phyloP scores from a whole-genome alignment of 441 rosid genomes.

The Metrosideros polymorpha region DNA sequence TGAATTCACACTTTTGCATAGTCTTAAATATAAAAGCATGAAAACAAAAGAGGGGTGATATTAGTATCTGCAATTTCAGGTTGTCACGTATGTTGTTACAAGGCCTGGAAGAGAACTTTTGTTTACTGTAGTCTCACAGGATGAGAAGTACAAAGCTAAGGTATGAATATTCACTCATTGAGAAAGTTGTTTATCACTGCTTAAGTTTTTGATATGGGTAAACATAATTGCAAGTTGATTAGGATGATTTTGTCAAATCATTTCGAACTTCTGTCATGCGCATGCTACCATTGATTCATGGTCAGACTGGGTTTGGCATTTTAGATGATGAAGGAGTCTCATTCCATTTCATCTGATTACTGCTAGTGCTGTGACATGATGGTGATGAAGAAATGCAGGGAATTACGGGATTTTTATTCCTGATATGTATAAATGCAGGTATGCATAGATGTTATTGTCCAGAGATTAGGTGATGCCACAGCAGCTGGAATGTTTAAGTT shows the following conservation, averaged over 20 bases:
- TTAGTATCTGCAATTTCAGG: conserved; percentile 23
- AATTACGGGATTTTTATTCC: neutral
- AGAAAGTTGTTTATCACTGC: neutral
- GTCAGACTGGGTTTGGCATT: neutral
- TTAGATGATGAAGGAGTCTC: neutral
- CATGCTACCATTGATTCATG: neutral
- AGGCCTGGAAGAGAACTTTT: conserved; percentile 93
- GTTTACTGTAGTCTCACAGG: conserved; percentile 84
- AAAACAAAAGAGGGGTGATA: neutral
- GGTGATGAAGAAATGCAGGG: neutral
- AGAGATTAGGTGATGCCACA: conserved; percentile 94
- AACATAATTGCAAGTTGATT: neutral
- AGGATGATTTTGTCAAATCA: neutral
- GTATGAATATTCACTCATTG: conserved; percentile 14
- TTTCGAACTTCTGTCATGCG: neutral
- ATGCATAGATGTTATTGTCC: conserved; percentile 84
- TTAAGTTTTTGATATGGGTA: neutral
- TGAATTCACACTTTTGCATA: neutral
- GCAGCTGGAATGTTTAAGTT: conserved; percentile 88
- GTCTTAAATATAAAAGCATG: neutral
- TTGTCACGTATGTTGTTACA: conserved; percentile 78
- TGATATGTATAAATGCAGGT: conserved; percentile 32
- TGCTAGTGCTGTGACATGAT: neutral
- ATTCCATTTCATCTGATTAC: neutral
- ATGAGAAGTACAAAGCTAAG: conserved; percentile 84